Base-by-base conservation (phyloP, 2,329 filamentous ascomycete species). In the Exophiala phaeomuriformis region DNA sequence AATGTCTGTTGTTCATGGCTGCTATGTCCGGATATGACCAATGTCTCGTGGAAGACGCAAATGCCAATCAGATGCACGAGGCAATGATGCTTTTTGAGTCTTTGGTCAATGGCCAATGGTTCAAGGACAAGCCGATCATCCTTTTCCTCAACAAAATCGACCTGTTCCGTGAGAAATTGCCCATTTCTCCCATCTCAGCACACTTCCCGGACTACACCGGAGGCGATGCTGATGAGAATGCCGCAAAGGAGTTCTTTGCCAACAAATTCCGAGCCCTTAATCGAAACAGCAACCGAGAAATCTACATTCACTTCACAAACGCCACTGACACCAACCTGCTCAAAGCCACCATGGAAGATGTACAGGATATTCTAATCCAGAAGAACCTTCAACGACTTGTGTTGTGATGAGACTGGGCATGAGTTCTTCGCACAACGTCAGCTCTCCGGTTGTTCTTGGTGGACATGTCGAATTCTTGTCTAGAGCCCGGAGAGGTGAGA, bases 1-100 rank as follows among this genome's bases (percentile, higher is more conserved):
- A 93, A 66, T 90, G 88, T 63, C 77, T 97, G 50, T 77, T 97
- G 39, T 97, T 97, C 73, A 80, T 97, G 62, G 91, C 95, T 49
- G 90, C 91, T 45, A 90, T 97, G 64, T 95, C 90, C 60, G 91
- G 91, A 55, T 97, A 96, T 69, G 91, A 97, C 67, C 93, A 97
- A 70, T 95, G 90, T 65, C 75, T 97, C 46, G 89, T 96, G 2
- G 91, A 97, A 73, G 91, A 97, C 69, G 90, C 95, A 71, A 93
- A 95, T 68, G 90, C 90, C 59, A 91, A 91, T 68, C 87, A 90
- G 86, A 91, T 90, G 86, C 88, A 90, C 70, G 87, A 91, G 71
- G 86, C 87, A 2, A 75, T 91, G 64, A 90, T 90, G 85, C 77
- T 91, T 12, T 91, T 88, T 76, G 87, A 90, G 68, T 90, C 86